Percentiles rank a stretch among this genome's conserved stretches.
These are phyloP conservation scores for Datisca glomerata DNA, from an alignment of 306 rosid species.

Conservation along the genomic window DNA sequence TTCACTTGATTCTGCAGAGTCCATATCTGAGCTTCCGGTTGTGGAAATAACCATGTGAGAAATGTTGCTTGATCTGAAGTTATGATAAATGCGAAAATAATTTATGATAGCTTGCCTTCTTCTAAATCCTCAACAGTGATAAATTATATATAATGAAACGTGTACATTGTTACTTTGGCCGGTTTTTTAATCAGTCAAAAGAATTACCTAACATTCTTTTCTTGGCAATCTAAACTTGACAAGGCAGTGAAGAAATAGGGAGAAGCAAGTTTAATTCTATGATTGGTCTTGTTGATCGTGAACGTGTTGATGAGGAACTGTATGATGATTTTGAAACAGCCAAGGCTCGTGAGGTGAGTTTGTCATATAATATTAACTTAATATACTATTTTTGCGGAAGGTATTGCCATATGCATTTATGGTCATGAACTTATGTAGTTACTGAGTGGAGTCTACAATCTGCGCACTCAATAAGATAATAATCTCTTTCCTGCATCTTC, in stretches of 20 bases:
- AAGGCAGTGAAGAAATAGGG: conserved; percentile 76
- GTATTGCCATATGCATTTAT: too few relatives aligned
- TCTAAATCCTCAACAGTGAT: background rate
- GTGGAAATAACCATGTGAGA: conserved; percentile 12
- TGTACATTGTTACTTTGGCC: too few relatives aligned
- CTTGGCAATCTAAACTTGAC: conserved; percentile 1
- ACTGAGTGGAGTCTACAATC: too few relatives aligned
- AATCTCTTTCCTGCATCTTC: too few relatives aligned
- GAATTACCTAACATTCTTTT: background rate
- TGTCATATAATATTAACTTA: conserved; percentile 11
- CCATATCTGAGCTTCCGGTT: conserved; percentile 82
- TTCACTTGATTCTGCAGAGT: conserved; percentile 83
- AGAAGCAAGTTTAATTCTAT: conserved; percentile 81
- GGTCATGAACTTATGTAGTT: too few relatives aligned
- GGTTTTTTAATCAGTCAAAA: background rate
- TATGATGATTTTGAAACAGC: conserved; percentile 84
- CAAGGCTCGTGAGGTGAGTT: conserved; percentile 80
- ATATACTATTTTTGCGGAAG: too few relatives aligned
- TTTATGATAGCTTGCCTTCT: background rate
- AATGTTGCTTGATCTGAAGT: too few relatives aligned
- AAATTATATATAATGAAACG: background rate
- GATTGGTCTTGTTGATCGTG: conserved; percentile 92
- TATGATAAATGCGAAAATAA: background rate
- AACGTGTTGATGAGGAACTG: conserved; percentile 64
- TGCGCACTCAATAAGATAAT: too few relatives aligned